Evolutionary conservation across 2,329 filamentous ascomycete genomes (phyloP), one percentile per base, ranked within the genome.

Genomic region (Emericellopsis cladophorae): DNA sequence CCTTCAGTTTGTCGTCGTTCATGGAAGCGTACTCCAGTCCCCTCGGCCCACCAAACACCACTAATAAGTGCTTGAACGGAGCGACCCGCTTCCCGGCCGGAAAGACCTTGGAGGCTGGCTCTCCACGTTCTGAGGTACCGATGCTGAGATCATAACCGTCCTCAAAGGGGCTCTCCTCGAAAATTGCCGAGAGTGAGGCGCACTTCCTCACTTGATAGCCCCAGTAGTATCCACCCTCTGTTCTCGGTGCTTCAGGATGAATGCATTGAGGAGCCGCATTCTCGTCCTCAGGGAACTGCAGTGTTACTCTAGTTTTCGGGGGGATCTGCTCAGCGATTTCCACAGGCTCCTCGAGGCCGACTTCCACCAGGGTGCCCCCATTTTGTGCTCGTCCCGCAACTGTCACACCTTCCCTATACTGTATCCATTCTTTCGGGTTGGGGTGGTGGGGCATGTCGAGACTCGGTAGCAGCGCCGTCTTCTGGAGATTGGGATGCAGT

Each of bases 391-490:
- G 60, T 5, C 62, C 65, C 4, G 66, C 57, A 2, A 80, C 52
- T 0, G 81, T 79, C 22, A 90, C 76, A 5, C 85, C 87, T 54
- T 93, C 87, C 18, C 85, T 76, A 55, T 85, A 94, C 14, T 74
- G 73, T 47, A 86, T 78, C 78, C 81, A 88, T 53, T 93, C 85
- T 41, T 81, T 75, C 12, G 74, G 71, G 46, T 83, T 73, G 8
- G 88, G 69, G 59, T 94, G 87, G 56, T 90, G 84, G 14, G 87
- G 87, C 72, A 92, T 86, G 56, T 93, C 87, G 42, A 93, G 65
- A 52, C 76, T 84, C 0, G 84, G 84, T 23, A 93, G 64, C 32
- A 80, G 69, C 7, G 84, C 85, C 32, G 84, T 84, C 11, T 76
- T 76, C 32, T 76, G 69, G 34, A 93, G 67, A 54, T 93, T 89